Conservation (phyloP, 2,329 filamentous ascomycete species). For the Talaromyces amestolkiae region DNA sequence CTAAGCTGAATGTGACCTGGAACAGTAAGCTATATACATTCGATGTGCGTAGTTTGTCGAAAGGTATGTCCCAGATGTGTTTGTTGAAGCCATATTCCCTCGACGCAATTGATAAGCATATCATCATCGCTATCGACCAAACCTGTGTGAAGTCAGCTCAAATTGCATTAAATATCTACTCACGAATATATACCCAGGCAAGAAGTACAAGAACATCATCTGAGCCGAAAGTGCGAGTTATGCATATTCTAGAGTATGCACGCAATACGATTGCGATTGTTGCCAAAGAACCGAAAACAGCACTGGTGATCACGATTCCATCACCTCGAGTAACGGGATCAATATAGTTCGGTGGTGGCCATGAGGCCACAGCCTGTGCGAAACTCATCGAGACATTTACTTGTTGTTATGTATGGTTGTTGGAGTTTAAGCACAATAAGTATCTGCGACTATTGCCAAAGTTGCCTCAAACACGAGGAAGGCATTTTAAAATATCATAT, state of each 20-base stretch:
- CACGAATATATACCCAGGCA: not conserved
- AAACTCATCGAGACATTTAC: constrained; percentile 10
- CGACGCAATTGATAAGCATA: not conserved
- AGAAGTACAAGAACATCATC: constrained; percentile 49
- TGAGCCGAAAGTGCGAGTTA: constrained; percentile 47
- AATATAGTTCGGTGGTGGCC: constrained; percentile 50
- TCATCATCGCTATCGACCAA: not conserved
- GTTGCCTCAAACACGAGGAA: not conserved
- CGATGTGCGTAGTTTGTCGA: not conserved
- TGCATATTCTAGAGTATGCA: constrained; percentile 46
- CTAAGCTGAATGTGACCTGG: not conserved
- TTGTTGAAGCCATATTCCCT: not conserved
- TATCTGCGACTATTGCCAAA: not conserved
- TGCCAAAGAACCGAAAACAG: constrained; percentile 40
- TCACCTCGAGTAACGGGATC: constrained; percentile 48
- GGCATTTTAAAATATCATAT: not conserved
- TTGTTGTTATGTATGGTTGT: not conserved
- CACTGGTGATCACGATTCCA: constrained; percentile 42
- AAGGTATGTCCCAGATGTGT: not conserved
- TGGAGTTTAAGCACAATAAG: not conserved
- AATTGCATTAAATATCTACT: not conserved
- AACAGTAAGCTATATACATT: not conserved
- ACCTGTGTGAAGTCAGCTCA: not conserved
- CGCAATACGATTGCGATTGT: constrained; percentile 44
- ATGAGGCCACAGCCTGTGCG: constrained; percentile 24